These are phyloP conservation scores for Phytophthora europaea DNA, from an alignment of 352 stramenopile genomes.

Conservation along the genomic window DNA sequence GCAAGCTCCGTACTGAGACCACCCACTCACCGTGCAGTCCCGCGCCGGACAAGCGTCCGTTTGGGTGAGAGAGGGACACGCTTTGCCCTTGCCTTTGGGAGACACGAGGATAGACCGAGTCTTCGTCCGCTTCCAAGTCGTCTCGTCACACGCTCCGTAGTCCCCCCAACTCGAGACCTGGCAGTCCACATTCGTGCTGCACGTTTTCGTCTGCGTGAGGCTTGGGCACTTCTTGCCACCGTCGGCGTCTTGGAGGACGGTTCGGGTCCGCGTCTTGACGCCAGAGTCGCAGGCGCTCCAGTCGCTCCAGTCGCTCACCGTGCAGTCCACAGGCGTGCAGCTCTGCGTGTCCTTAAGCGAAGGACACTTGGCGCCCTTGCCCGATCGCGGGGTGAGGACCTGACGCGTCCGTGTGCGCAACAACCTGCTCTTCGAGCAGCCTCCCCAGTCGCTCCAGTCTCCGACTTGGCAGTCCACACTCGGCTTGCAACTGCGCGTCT, in stretches of 20 bases:
- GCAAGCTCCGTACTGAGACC: constrained; percentile 55
- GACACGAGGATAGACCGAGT: constrained; percentile 49
- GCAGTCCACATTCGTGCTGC: constrained; percentile 53
- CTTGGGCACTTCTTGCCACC: constrained; percentile 54
- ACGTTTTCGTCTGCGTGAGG: constrained; percentile 43
- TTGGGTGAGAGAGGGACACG: constrained; percentile 50
- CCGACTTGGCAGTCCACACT: constrained; percentile 68
- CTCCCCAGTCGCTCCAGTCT: constrained; percentile 56
- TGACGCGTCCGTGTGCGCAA: constrained; percentile 49
- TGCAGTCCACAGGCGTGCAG: constrained; percentile 61
- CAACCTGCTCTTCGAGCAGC: constrained; percentile 45
- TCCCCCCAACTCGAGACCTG: constrained; percentile 58
- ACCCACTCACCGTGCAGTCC: constrained; percentile 69
- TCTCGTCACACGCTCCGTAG: constrained; percentile 47
- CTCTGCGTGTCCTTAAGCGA: constrained; percentile 39
- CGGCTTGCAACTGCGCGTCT: constrained; percentile 48
- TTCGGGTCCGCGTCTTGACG: constrained; percentile 51
- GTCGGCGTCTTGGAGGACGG: constrained; percentile 35
- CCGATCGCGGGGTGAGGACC: constrained; percentile 42
- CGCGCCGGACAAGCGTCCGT: constrained; percentile 44
- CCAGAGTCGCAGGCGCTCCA: constrained; percentile 55
- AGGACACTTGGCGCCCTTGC: constrained; percentile 50
- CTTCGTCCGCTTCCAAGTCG: constrained; percentile 40
- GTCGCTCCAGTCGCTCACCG: constrained; percentile 50
- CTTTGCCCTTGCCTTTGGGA: constrained; percentile 46